Evolutionary conservation across 1,284 basidiomycete species (phyloP).

Genomic region (Rhodotorula sp.): DNA sequence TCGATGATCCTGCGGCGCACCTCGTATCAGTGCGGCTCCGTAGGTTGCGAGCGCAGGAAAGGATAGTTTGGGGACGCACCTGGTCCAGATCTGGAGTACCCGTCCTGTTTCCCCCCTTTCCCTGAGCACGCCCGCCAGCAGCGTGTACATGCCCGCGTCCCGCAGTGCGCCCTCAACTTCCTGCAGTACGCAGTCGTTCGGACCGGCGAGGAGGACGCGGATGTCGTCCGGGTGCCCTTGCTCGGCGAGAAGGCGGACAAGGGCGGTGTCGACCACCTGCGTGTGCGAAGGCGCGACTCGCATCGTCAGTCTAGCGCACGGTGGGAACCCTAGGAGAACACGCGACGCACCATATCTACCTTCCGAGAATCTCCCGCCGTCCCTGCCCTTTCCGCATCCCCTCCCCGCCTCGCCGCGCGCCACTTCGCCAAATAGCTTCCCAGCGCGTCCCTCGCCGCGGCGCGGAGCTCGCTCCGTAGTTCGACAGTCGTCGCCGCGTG

Average conservation of each 20-base stretch:
- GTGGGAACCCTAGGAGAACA: background rate
- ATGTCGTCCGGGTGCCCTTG: conserved; percentile 66
- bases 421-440: conserved; percentile 63
- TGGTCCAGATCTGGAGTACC: conserved; percentile 68
- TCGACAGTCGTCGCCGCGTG: conserved; percentile 68
- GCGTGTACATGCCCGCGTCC: conserved; percentile 61
- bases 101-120: conserved; percentile 62
- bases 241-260: conserved; percentile 71
- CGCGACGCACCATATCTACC: conserved; percentile 50
- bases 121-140: conserved; percentile 66
- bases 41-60: too few species aligned
- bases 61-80: conserved; percentile 57
- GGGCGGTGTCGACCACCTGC: conserved; percentile 77
- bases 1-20: conserved; percentile 64
- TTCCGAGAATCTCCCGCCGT: conserved; percentile 43
- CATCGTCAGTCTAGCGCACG: background rate
- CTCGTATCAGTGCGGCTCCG: background rate
- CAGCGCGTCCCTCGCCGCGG: conserved; percentile 69
- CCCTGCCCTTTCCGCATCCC: conserved; percentile 9
- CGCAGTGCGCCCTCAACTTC: conserved; percentile 52
- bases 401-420: conserved; percentile 49
- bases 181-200: conserved; percentile 59
- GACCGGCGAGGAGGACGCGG: conserved; percentile 62
- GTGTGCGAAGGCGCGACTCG: conserved; percentile 16
- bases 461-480: conserved; percentile 62